A percentile compares a stretch with the other conserved stretches of the same genome.
These are phyloP conservation scores for Jacaranda mimosifolia DNA, from an alignment of 257 asterid genomes.

Conservation along the genomic window DNA sequence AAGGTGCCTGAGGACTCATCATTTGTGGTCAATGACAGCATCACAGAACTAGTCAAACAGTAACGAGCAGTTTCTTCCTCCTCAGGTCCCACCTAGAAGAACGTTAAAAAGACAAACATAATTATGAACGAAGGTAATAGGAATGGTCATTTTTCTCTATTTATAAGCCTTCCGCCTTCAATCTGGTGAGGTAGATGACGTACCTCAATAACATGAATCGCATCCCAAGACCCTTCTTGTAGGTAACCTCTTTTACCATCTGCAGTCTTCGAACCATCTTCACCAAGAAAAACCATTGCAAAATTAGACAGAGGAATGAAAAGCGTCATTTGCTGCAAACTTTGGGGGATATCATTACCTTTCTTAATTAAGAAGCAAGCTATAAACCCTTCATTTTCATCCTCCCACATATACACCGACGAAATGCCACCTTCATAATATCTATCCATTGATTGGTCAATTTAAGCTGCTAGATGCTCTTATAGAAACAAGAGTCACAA, in stretches of 20 bases:
- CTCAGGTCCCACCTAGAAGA: slow-evolving; percentile 73
- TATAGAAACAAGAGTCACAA: slow-evolving; percentile 40
- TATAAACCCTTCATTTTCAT: slow-evolving; percentile 83
- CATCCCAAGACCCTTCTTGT: slow-evolving; percentile 99
- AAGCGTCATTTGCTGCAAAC: slow-evolving; percentile 14
- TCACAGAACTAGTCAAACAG: slow-evolving; percentile 92
- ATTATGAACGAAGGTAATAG: not conserved
- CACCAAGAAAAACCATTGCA: slow-evolving; percentile 31
- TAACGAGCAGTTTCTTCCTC: slow-evolving; percentile 85
- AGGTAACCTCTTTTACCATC: slow-evolving; percentile 92
- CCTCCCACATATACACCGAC: slow-evolving; percentile 95
- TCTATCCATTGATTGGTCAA: slow-evolving; percentile 69
- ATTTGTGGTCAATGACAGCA: slow-evolving; percentile 92
- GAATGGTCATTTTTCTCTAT: slow-evolving; percentile 18
- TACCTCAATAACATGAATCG: slow-evolving; percentile 98
- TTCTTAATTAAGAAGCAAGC: slow-evolving; percentile 96
- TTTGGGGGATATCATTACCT: slow-evolving; percentile 52
- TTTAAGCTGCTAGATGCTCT: slow-evolving; percentile 46
- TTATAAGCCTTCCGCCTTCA: not conserved
- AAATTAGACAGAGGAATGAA: slow-evolving; percentile 33
- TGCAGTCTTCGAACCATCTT: slow-evolving; percentile 90
- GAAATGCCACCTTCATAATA: slow-evolving; percentile 98
- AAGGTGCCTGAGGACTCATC: slow-evolving; percentile 87
- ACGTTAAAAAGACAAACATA: slow-evolving; percentile 18
- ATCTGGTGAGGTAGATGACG: slow-evolving; percentile 20